Evolutionary conservation across 805 yeast species (phyloP), one percentile per base, ranked within the genome.

Genomic region (Candida ponderosae): DNA sequence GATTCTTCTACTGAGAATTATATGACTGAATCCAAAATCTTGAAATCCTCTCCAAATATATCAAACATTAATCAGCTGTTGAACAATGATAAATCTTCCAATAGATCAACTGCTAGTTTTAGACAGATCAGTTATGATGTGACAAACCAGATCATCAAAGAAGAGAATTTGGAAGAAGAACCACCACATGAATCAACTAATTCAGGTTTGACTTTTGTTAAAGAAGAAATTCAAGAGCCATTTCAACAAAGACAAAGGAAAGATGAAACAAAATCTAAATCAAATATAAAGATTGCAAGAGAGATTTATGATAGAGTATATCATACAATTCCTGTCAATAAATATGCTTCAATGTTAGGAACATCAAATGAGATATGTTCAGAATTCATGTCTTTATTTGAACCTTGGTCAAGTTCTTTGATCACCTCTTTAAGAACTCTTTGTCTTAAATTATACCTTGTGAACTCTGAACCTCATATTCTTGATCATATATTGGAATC

Each of bases 391-490:
- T 36, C 43, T 3, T 43, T 67, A 14, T 63, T 70, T 37, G 49
- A 56, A 30, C 72, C 72, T 37, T 60, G 70, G 56, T 67, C 69
- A 34, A 48, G 63, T n/a, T 72, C 74, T 39, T 59, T 86, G 33
- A 60, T 84, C 31, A 56, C 58, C 3, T 65, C 87, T 1, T 66
- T 87, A 15, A 62, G 87, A 24, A 56, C 57, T 32, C 61, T 86
- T 24, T 85, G 94, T 46, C 68, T 71, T 29, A 73, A 68, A 45
- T 53, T 86, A n/a, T 81, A 80, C 57, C 68, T 87, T 48, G 76
- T 76, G 50, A 95, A 90, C 6, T 95, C 87, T 59, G 77, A 93
- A 3, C 89, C 82, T 48, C 82, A 81, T 49, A 76, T 86, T 36
- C n/a, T 24, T 11, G 93, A 85, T 57, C 69, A 84, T 34, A 71